Percentiles rank a stretch among this genome's conserved stretches.
Evolutionary conservation across 1,284 basidiomycete genomes (phyloP).

Genomic region (Exobasidium rhododendri): DNA sequence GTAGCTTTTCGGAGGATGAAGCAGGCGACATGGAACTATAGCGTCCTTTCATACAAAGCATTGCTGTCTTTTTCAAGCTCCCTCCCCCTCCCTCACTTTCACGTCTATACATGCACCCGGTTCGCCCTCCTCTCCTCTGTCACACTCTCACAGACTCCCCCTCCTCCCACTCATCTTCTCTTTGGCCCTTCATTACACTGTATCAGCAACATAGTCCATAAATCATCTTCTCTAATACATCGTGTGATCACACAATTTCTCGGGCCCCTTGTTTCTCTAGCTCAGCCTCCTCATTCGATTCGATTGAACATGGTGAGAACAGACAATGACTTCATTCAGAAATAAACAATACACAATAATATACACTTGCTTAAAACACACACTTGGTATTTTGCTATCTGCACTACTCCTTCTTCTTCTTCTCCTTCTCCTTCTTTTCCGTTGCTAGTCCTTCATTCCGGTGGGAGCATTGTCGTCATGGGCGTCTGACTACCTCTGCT

Average conservation of each 20-base stretch:
- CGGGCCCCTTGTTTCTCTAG: neutral
- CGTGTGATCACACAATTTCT: neutral
- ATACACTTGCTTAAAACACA: neutral
- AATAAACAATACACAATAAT: neutral
- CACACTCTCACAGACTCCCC: neutral
- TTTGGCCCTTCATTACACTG: neutral
- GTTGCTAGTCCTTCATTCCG: too few species aligned
- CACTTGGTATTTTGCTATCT: neutral
- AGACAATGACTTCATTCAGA: neutral
- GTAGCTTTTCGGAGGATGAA: slow-evolving; percentile 42
- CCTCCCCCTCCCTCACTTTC: neutral
- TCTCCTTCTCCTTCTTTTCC: too few species aligned
- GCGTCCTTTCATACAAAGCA: neutral
- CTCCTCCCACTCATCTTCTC: neutral
- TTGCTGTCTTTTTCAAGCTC: neutral
- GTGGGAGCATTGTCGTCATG: slow-evolving; percentile 1
- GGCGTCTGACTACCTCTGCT: slow-evolving; percentile 3
- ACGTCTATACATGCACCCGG: neutral
- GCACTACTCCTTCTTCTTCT: too few species aligned
- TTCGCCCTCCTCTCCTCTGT: neutral
- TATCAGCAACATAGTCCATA: neutral
- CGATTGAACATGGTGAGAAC: neutral
- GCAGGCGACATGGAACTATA: slow-evolving; percentile 40
- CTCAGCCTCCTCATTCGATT: too few species aligned
- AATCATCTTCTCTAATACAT: neutral